Base-by-base conservation (phyloP, 1,284 basidiomycete genomes). In the Tylopilus sp. region DNA sequence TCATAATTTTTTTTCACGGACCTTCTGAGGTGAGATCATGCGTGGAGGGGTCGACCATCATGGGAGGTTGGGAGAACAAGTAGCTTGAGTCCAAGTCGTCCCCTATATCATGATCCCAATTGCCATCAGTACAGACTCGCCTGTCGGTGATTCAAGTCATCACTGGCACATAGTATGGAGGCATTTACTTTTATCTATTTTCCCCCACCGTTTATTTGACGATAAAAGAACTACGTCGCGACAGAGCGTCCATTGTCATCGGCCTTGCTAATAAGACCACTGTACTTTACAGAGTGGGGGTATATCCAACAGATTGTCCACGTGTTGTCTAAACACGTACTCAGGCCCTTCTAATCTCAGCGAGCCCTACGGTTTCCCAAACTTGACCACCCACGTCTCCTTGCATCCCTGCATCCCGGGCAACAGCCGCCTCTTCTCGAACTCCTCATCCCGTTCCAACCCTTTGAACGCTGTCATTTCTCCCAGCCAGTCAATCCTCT, bases 401-500 rank as follows among this genome's bases (percentile, higher is more conserved):
- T 69, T 48, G 44, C 50, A 59, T 6, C 46, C 46, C 46, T 62
- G 42, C 40, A 36, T 47, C 39, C 66, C 71, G 17, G 79, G 80
- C 18, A 81, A 54, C 38, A 75, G 50, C 52, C 78, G 71, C 53
- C 66, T 58, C 59, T 75, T 77, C 50, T 70, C 71, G 58, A 75
- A 83, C 3, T 76, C 76, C 18, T 78, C 78, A 51, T 82, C 75
- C 61, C 68, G 75, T 56, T 78, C 76, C 53, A 85, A 57, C 1
- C 82, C 82, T 51, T 72, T 77, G 61, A 85, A 84, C 24, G 77
- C 63, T 2, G 77, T 76, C 29, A 54, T 60, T 33, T 77, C 76
- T 4, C 80, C 82, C 14, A 85, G 60, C 67, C 72, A 81, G 63
- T 85, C 82, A 17, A 84, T 76, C 53, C 82, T 67, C 62, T 73